Evolutionary conservation across 2,329 filamentous ascomycete species (phyloP), one percentile per base, ranked within the genome.

Genomic region (Cytospora schulzeri): DNA sequence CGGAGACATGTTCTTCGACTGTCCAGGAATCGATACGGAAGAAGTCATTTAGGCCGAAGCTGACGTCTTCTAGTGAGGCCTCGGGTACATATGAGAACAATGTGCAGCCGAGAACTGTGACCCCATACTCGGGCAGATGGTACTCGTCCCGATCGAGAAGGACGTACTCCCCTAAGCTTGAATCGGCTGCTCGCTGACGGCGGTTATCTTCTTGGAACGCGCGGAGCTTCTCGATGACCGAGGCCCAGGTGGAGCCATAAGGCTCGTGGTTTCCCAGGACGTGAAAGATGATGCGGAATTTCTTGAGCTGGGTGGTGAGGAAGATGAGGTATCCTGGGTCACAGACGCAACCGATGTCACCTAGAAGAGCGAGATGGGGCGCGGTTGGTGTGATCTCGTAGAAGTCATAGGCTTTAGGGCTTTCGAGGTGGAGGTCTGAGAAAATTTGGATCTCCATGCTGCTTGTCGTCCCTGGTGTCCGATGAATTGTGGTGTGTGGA

Each of bases 361-460:
- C 85, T 0, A 87, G 76, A 0, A 88, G 76, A 0, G 83, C 84
- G 2, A 88, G 76, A 64, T 81, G 78, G 0, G 81, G 80, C 1
- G 83, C 80, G 57, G 73, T 75, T 1, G 81, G 79, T 0, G 69
- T 57, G 26, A 86, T 80, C 2, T 81, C 70, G 68, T 83, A 87
- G 28, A 74, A 26, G 35, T 84, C 79, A 70, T 87, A 88, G 22
- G 75, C 73, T 52, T 77, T 75, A 0, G 80, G 78, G 11, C 71
- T 69, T 69, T 88, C 84, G 9, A 88, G 76, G 66, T 88, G 85
- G 4, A 88, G 76, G 71, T 88, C 85, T 0, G 84, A 86, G n/a
- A 87, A 63, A 55, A 87, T 79, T 68, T 86, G 78, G 24, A 80
- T 61, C 12, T 69, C 61, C 69, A 73, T 74, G 0, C 1, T 51